Evolutionary conservation across 2,329 filamentous ascomycete genomes (phyloP).

Genomic region (Xylariales sp.): DNA sequence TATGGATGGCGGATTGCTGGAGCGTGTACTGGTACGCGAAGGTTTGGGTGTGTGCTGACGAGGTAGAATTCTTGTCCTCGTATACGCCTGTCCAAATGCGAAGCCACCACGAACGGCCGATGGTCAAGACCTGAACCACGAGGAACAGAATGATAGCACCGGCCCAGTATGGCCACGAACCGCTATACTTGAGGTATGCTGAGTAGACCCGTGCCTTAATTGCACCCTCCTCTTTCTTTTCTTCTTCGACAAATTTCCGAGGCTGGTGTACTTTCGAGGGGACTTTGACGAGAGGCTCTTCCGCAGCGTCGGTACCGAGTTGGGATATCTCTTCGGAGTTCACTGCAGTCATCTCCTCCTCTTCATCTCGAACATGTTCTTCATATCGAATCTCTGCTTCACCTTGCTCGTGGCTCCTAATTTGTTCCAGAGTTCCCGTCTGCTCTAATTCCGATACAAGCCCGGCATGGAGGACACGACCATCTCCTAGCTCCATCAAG

Average conservation of each 20-base stretch:
- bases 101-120: constrained; percentile 74
- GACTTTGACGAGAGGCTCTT: constrained; percentile 60
- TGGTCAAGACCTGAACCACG: constrained; percentile 63
- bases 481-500: constrained; percentile 77
- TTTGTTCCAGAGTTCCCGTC: constrained; percentile 66
- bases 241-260: constrained; percentile 81
- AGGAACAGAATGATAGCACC: constrained; percentile 65
- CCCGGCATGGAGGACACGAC: constrained; percentile 72
- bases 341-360: constrained; percentile 63
- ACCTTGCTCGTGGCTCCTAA: constrained; percentile 66
- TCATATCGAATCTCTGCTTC: constrained; percentile 55
- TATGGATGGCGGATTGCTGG: constrained; percentile 59
- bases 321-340: constrained; percentile 65
- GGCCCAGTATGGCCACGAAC: constrained; percentile 71
- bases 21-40: constrained; percentile 59
- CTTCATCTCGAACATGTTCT: constrained; percentile 61
- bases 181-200: constrained; percentile 74
- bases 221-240: constrained; percentile 76
- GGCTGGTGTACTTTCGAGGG: constrained; percentile 60
- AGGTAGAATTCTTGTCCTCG: constrained; percentile 48
- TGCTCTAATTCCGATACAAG: constrained; percentile 72
- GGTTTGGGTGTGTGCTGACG: constrained; percentile 48
- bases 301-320: constrained; percentile 53
- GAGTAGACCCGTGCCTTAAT: constrained; percentile 75
- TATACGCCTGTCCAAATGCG: constrained; percentile 68